These are phyloP conservation scores for Ceratobasidium sp. DNA, from an alignment of 1,284 basidiomycete species.

Conservation along the genomic window DNA sequence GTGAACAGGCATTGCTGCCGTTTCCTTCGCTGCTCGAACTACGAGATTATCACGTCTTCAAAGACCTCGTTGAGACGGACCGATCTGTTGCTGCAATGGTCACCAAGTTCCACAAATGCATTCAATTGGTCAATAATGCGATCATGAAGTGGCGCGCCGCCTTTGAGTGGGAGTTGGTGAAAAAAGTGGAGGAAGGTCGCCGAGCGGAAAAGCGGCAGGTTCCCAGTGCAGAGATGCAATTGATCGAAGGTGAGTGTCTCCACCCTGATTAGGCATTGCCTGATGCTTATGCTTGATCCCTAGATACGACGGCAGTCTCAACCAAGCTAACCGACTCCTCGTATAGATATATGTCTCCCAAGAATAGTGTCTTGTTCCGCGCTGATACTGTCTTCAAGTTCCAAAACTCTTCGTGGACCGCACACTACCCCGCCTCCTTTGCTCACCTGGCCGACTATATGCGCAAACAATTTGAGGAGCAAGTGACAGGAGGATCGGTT, in stretches of 20 bases:
- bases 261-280: background rate
- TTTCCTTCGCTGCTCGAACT: constrained; percentile 21
- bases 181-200: constrained; percentile 4
- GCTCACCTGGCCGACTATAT: constrained; percentile 4
- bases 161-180: constrained; percentile 21
- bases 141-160: constrained; percentile 24
- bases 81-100: constrained; percentile 30
- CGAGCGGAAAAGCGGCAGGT: constrained; percentile 5
- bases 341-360: constrained; percentile 22
- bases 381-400: constrained; percentile 43
- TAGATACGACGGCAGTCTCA: constrained; percentile 19
- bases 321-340: constrained; percentile 30
- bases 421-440: constrained; percentile 12
- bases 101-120: constrained; percentile 14
- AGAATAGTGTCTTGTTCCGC: constrained; percentile 36
- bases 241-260: constrained; percentile 17
- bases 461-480: constrained; percentile 6
- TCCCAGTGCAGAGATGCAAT: background rate
- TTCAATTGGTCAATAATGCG: constrained; percentile 25
- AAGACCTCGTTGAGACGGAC: constrained; percentile 33
- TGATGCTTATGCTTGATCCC: background rate
- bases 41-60: constrained; percentile 19
- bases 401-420: constrained; percentile 8
- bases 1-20: background rate
- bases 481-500: constrained; percentile 4